Conservation (phyloP, 495 filamentous ascomycete species). For the Clavariopsis aquatica region DNA sequence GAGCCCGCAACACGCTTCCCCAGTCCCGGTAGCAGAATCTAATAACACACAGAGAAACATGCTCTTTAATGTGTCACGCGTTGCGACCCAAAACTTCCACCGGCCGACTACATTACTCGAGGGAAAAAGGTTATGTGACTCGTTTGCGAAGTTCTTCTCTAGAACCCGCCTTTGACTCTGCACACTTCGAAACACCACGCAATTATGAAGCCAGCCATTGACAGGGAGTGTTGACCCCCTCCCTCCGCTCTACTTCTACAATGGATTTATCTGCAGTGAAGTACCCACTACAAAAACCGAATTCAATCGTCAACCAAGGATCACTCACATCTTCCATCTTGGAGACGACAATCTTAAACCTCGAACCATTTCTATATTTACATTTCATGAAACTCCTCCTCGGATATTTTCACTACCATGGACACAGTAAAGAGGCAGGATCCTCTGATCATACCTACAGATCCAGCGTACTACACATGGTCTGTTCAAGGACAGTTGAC, state of each 20-base stretch:
- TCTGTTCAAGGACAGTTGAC: conserved; percentile 14
- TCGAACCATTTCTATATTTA: neutral
- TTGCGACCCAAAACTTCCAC: conserved; percentile 3
- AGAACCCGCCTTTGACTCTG: neutral
- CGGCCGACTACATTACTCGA: neutral
- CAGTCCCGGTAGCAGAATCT: neutral
- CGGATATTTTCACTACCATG: neutral
- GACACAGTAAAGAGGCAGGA: conserved; percentile 13
- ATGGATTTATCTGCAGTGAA: neutral
- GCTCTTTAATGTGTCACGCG: neutral
- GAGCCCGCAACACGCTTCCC: conserved; percentile 5
- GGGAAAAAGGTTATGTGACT: neutral
- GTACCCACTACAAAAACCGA: neutral
- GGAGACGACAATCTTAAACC: neutral
- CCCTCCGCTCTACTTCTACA: neutral
- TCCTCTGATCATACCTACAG: conserved; percentile 9
- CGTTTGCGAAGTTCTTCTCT: neutral
- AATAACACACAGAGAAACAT: neutral
- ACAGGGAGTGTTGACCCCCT: neutral
- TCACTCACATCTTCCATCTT: neutral
- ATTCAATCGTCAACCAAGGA: neutral
- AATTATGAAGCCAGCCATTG: neutral
- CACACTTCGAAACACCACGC: too few species aligned
- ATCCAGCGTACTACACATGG: conserved; percentile 17
- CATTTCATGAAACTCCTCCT: neutral